These are phyloP conservation scores for Chimonanthus salicifolius DNA, from an alignment of 164 flowering plant species.

Conservation along the genomic window DNA sequence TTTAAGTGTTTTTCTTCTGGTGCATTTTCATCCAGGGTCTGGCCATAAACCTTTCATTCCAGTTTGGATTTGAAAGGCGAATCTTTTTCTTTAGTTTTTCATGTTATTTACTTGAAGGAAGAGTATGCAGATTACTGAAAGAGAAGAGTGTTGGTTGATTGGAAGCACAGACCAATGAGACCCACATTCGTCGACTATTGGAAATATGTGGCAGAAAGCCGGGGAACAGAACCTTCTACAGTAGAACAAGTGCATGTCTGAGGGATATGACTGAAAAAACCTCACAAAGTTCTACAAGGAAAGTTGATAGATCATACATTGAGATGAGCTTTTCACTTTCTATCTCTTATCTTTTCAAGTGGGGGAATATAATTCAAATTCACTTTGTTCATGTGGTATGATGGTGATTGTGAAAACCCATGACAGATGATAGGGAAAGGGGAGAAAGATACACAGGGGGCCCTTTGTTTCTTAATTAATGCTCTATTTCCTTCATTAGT, in stretches of 20 bases:
- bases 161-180: slow-evolving; percentile 38
- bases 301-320: slow-evolving; percentile 16
- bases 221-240: slow-evolving; percentile 73
- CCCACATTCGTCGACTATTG: slow-evolving; percentile 52
- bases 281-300: slow-evolving; percentile 10
- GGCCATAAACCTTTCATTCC: slow-evolving; percentile 23
- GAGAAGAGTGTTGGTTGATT: slow-evolving; percentile 32
- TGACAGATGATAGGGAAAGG: no score
- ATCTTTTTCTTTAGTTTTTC: neutral
- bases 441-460: neutral
- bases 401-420: neutral
- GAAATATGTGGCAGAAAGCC: slow-evolving; percentile 88
- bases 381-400: neutral
- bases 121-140: slow-evolving; percentile 11
- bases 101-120: slow-evolving; percentile 19
- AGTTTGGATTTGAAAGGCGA: slow-evolving; percentile 8
- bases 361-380: slow-evolving; percentile 28
- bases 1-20: slow-evolving; percentile 16
- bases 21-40: slow-evolving; percentile 27
- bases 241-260: slow-evolving; percentile 37
- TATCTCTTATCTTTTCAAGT: slow-evolving; percentile 13
- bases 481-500: neutral
- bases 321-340: slow-evolving; percentile 20
- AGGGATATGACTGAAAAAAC: slow-evolving; percentile 40
- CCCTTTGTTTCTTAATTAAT: neutral